Base-by-base conservation (phyloP, 768 basidiomycete genomes). In the Sporobolomyces phaffii region DNA sequence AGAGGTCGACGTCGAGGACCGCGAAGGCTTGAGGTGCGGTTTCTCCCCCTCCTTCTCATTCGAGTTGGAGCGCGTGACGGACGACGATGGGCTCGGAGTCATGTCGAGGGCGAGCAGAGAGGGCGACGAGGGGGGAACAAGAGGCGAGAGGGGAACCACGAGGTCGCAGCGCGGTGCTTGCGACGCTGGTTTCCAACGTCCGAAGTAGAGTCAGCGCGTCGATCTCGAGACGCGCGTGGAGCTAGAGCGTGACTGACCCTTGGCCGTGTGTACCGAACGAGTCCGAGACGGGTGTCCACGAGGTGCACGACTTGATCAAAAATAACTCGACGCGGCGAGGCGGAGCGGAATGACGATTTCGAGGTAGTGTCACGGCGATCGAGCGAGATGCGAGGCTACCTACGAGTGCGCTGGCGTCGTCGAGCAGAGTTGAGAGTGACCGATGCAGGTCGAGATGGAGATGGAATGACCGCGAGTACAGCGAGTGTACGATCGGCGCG, bases 11-110 rank as follows among this genome's bases (percentile, higher is more conserved):
- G 11, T 26, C 56, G 47, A 11, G 31, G 44, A 4, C 13, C 41
- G n/a, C 1, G 50, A 14, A 17, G 36, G 34, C 36, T 33, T 53
- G 15, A 6, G 29, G 9, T 13, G 10, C 33, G 20, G 10, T 14
- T n/a, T 31, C 50, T n/a, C 44, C 1, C 20, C 38, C 33, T 57
- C 48, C 2, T 50, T 11, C 28, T 65, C 61, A 17, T 47, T n/a
- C 34, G 61, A 52, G 2, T 47, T 28, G 9, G 60, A 26, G 13
- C 60, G 60, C 7, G 65, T 68, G 31, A 62, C 60, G 26, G 65
- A 62, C 2, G 60, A 62, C 14, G 61, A 34, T 2, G 51, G 43
- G 45, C 61, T 62, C 22, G 60, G 17, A 3, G 52, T 38, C 52
- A 54, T 54, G 4, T 2, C 22, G 36, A 40, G 36, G 40, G 40